These are phyloP conservation scores for Leccinum fuscescens DNA, from an alignment of 1,284 basidiomycete genomes.

Conservation along the genomic window DNA sequence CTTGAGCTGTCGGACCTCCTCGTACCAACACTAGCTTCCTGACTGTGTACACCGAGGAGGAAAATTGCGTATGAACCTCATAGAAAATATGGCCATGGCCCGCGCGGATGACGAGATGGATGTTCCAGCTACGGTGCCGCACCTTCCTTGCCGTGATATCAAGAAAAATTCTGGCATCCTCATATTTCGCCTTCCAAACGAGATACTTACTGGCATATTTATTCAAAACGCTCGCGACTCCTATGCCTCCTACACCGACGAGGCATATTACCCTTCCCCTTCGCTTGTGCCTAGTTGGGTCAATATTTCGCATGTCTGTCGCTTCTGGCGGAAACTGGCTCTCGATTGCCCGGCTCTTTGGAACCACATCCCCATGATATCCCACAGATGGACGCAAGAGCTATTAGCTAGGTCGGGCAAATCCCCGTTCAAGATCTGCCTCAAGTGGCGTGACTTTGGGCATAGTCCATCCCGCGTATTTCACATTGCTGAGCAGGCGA, in stretches of 20 bases:
- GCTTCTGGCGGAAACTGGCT: conserved; percentile 36
- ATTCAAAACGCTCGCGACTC: conserved; percentile 9
- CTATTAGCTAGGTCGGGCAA: conserved; percentile 36
- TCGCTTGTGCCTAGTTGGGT: conserved; percentile 11
- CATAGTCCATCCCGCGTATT: background rate
- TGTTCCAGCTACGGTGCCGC: background rate
- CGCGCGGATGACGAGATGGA: background rate
- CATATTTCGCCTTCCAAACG: conserved; percentile 20
- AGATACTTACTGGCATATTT: conserved; percentile 23
- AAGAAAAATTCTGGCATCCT: background rate
- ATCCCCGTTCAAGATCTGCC: conserved; percentile 26
- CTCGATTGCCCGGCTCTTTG: conserved; percentile 32
- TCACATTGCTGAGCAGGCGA: conserved; percentile 2
- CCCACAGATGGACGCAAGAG: conserved; percentile 28
- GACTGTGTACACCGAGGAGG: background rate
- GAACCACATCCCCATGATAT: conserved; percentile 25
- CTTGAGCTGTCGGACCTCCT: background rate
- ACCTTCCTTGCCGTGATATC: background rate
- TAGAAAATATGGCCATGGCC: background rate
- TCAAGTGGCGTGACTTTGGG: background rate
- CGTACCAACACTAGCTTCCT: background rate
- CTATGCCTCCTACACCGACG: background rate
- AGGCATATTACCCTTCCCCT: no score
- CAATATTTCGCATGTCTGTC: conserved; percentile 32
- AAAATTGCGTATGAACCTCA: background rate